Percentiles rank a stretch among this genome's conserved stretches.
Evolutionary conservation across 1,284 basidiomycete species (phyloP).

Genomic region (Apiotrichum sp.): DNA sequence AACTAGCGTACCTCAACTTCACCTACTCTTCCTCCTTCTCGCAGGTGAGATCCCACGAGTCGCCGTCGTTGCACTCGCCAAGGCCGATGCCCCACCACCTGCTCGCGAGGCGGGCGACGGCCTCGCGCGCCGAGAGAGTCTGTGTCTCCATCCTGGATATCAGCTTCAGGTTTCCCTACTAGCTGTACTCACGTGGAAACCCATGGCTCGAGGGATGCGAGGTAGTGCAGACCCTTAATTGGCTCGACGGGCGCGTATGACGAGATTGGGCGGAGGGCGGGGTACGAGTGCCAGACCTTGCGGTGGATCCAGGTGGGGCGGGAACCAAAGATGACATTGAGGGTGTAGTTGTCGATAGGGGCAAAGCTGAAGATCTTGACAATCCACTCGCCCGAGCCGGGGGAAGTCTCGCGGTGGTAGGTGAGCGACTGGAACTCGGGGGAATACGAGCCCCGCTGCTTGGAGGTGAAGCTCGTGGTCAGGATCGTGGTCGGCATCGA

Average conservation of each 20-base stretch:
- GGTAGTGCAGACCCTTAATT: constrained; percentile 71
- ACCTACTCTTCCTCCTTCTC: background rate
- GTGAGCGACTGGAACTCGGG: constrained; percentile 83
- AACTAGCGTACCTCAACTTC: too few species aligned
- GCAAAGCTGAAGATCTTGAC: constrained; percentile 83
- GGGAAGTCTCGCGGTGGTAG: constrained; percentile 63
- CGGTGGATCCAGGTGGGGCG: constrained; percentile 74
- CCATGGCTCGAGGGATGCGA: constrained; percentile 80
- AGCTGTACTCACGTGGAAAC: constrained; percentile 45
- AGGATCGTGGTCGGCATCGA: constrained; percentile 63
- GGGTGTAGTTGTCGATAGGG: constrained; percentile 60
- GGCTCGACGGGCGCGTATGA: constrained; percentile 70
- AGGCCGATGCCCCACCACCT: constrained; percentile 54
- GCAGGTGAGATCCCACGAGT: constrained; percentile 44
- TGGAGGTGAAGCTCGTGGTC: constrained; percentile 54
- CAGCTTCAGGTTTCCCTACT: background rate
- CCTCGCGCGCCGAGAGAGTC: constrained; percentile 74
- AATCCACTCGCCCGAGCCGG: constrained; percentile 54
- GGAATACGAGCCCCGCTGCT: constrained; percentile 48
- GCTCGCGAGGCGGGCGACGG: constrained; percentile 66
- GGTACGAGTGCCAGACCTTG: constrained; percentile 58
- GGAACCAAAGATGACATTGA: constrained; percentile 54
- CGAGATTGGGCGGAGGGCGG: constrained; percentile 57
- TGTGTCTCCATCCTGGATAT: constrained; percentile 75
- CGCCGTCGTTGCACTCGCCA: constrained; percentile 36